Evolutionary conservation across 2,329 filamentous ascomycete species (phyloP).

Genomic region (Achaetomium macrosporum): DNA sequence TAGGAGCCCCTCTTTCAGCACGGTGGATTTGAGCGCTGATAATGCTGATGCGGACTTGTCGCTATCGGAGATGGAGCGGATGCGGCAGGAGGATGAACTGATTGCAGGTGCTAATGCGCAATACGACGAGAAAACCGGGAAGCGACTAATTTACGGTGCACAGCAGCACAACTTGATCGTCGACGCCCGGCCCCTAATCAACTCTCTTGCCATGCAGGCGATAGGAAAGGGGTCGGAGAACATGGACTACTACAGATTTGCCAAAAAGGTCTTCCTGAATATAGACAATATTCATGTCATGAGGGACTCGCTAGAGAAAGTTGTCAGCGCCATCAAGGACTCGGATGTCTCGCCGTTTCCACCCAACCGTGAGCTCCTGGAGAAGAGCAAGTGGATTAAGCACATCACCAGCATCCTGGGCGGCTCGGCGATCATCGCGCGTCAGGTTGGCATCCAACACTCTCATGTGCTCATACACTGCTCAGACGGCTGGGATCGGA

Average conservation of each 20-base stretch:
- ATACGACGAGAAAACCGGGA: constrained; percentile 54
- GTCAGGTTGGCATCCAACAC: constrained; percentile 84
- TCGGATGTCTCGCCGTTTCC: constrained; percentile 79
- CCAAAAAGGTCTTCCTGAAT: constrained; percentile 83
- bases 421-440: constrained; percentile 76
- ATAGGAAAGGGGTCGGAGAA: constrained; percentile 92
- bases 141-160: constrained; percentile 74
- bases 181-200: constrained; percentile 88
- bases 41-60: constrained; percentile 39
- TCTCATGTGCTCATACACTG: constrained; percentile 96
- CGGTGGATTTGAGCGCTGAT: constrained; percentile 41
- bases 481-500: constrained; percentile 97
- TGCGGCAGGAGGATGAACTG: constrained; percentile 63
- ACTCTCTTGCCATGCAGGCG: constrained; percentile 90
- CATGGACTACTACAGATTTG: constrained; percentile 94
- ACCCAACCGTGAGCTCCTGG: constrained; percentile 73
- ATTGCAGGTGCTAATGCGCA: constrained; percentile 46
- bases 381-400: constrained; percentile 83
- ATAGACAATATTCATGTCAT: constrained; percentile 99
- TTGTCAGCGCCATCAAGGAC: constrained; percentile 87
- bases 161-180: constrained; percentile 94
- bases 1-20: constrained; percentile 43
- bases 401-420: constrained; percentile 82
- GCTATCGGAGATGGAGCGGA: constrained; percentile 55
- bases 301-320: constrained; percentile 81